phyloP scores from a whole-genome alignment of 257 asterid species.

The Solanum raphanifolium region DNA sequence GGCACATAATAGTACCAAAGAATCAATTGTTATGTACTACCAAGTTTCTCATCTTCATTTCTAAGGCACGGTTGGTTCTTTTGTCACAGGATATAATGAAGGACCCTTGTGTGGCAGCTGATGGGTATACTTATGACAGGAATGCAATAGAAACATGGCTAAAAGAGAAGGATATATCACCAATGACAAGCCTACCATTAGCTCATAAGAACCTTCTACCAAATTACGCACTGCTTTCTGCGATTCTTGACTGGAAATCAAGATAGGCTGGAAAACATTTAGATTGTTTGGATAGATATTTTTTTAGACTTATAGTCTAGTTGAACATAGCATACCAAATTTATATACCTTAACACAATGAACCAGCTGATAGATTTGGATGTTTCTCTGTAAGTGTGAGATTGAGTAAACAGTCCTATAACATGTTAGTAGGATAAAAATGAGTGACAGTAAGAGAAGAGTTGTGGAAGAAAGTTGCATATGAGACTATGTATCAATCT shows the following conservation, averaged over 20 bases:
- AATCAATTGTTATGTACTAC: background rate
- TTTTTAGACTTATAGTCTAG: background rate
- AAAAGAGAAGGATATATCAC: conserved; percentile 43
- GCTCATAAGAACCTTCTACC: conserved; percentile 56
- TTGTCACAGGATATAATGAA: conserved; percentile 59
- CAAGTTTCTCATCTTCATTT: background rate
- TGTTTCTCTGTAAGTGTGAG: background rate
- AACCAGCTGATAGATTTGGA: background rate
- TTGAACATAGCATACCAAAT: background rate
- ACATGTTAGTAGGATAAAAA: background rate
- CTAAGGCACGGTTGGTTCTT: background rate
- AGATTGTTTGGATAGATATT: background rate
- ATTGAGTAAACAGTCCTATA: background rate
- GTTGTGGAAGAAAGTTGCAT: background rate
- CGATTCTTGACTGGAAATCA: conserved; percentile 72
- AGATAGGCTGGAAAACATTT: conserved; percentile 1
- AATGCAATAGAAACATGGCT: conserved; percentile 68
- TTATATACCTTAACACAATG: background rate
- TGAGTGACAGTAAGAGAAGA: background rate
- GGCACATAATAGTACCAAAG: background rate
- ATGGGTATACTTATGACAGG: conserved; percentile 76
- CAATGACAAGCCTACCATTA: conserved; percentile 43
- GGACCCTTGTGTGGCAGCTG: conserved; percentile 92
- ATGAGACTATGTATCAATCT: background rate
- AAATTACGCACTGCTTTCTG: conserved; percentile 66